Conservation (phyloP, 495 filamentous ascomycete genomes). For the Neurospora sp. region DNA sequence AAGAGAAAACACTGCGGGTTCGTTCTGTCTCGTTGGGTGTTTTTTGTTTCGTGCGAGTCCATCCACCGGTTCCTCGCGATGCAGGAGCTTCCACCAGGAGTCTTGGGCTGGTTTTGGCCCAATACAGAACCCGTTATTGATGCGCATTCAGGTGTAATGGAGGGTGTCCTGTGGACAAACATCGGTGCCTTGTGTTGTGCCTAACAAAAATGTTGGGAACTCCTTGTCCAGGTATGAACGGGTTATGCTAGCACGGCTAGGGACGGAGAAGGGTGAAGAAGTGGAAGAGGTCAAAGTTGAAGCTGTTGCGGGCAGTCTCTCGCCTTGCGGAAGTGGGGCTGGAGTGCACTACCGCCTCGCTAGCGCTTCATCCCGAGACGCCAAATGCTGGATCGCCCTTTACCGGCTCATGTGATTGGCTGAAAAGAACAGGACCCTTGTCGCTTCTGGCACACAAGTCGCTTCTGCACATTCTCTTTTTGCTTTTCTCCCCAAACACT, state of each 20-base stretch:
- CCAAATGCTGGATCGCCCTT: constrained; percentile 20
- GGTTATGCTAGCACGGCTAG: neutral
- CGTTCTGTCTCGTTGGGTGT: neutral
- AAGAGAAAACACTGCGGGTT: neutral
- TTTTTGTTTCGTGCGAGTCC: neutral
- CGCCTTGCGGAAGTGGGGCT: neutral
- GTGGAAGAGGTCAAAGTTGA: neutral
- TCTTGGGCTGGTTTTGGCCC: neutral
- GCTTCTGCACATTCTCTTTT: constrained; percentile 4
- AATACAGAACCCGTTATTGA: neutral
- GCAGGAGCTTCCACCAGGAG: neutral
- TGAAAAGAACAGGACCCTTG: constrained; percentile 7
- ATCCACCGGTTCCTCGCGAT: neutral
- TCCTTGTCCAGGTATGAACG: neutral
- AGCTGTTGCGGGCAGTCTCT: neutral
- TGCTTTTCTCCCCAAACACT: neutral
- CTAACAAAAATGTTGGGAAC: neutral
- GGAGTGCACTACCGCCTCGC: constrained; percentile 16
- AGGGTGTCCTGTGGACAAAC: neutral
- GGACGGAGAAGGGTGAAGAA: neutral
- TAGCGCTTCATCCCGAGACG: constrained; percentile 30
- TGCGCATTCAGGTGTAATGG: neutral
- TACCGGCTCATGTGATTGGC: constrained; percentile 14
- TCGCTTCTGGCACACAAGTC: constrained; percentile 22
- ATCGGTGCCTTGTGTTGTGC: neutral